phyloP scores from a whole-genome alignment of 768 basidiomycete genomes.

The Naganishia vaughanmartiniae region DNA sequence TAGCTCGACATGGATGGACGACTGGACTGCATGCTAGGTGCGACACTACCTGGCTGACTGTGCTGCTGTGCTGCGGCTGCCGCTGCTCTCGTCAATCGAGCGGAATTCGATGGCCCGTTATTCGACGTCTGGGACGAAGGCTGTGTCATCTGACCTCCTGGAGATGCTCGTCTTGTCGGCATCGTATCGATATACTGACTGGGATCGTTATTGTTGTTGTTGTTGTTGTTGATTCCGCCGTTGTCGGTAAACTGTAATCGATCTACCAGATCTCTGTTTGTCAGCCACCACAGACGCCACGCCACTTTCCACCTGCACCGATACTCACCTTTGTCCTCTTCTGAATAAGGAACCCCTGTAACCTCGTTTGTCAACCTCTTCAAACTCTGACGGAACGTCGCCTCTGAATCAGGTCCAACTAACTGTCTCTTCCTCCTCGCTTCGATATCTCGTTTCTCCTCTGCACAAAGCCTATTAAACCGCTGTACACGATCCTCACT shows the following conservation, averaged over 20 bases:
- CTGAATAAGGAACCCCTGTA: background rate
- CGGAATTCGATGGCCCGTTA: background rate
- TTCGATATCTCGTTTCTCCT: constrained; percentile 9
- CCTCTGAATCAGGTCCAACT: constrained; percentile 9
- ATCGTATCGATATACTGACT: constrained; percentile 7
- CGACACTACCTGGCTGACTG: constrained; percentile 16
- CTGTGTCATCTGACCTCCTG: constrained; percentile 19
- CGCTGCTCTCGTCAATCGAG: constrained; percentile 10
- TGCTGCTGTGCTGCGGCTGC: background rate
- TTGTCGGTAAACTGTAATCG: background rate
- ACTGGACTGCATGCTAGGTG: constrained; percentile 18
- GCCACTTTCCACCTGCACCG: too few species aligned
- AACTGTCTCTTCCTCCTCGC: constrained; percentile 16
- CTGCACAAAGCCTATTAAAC: constrained; percentile 5
- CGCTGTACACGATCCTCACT: constrained; percentile 1
- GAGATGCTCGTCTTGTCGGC: constrained; percentile 4
- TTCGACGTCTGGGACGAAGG: constrained; percentile 6
- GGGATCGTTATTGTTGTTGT: background rate
- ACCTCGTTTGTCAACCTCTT: constrained; percentile 6
- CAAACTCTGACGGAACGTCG: constrained; percentile 15
- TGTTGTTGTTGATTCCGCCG: background rate
- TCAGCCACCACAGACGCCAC: background rate
- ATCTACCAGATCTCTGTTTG: background rate
- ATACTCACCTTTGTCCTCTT: constrained; percentile 1
- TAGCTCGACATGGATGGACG: constrained; percentile 19